Conservation (phyloP, 2,329 filamentous ascomycete genomes). For the Trichoderma hamatum region DNA sequence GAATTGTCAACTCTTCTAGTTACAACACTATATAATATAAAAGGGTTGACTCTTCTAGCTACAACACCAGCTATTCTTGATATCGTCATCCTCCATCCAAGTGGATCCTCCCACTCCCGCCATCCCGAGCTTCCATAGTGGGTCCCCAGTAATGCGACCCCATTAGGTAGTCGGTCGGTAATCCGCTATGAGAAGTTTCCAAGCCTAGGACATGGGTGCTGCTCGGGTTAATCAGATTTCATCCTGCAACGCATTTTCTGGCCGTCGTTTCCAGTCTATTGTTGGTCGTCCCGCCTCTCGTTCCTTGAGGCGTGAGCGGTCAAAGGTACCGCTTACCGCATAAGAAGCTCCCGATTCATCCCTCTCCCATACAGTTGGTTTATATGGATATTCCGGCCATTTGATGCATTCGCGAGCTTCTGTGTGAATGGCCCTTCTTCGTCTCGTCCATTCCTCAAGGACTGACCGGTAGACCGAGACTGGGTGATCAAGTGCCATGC, state of each 20-base stretch:
- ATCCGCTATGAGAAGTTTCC: too few relatives aligned
- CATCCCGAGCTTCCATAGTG: conserved; percentile 9
- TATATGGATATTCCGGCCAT: conserved; percentile 31
- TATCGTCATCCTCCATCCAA: background rate
- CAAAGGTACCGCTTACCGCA: too few relatives aligned
- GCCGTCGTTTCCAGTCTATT: background rate
- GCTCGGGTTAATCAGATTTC: background rate
- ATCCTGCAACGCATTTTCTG: background rate
- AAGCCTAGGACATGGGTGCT: too few relatives aligned
- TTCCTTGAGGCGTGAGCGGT: background rate
- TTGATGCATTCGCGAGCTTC: conserved; percentile 33
- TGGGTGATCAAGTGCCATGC: conserved; percentile 38
- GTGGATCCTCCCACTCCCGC: conserved; percentile 13
- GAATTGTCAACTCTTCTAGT: too few relatives aligned
- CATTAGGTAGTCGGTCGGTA: too few relatives aligned
- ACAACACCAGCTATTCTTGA: too few relatives aligned
- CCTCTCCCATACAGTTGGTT: background rate
- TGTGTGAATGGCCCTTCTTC: conserved; percentile 28
- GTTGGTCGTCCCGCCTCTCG: background rate
- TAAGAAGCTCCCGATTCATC: background rate
- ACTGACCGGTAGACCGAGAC: conserved; percentile 36
- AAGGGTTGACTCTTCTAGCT: too few relatives aligned
- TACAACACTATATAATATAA: too few relatives aligned
- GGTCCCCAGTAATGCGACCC: background rate
- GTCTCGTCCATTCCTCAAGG: conserved; percentile 35